Conservation (phyloP, 2,329 filamentous ascomycete genomes). For the Dactylellina drechsleri region DNA sequence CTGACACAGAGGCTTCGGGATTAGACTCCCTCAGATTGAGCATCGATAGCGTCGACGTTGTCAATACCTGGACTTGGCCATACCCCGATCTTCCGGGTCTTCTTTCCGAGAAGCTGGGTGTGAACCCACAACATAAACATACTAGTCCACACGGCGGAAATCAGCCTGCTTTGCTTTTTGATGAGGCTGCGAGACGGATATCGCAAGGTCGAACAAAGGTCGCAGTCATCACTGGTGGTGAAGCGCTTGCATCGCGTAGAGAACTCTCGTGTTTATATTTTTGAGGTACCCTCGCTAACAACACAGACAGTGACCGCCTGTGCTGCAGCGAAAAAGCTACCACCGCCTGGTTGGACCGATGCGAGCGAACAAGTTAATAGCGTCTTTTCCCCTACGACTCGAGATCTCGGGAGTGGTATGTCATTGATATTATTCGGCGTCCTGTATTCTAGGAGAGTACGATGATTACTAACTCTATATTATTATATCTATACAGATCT, state of each 20-base stretch:
- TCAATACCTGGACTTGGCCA: constrained; percentile 74
- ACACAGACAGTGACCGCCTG: constrained; percentile 66
- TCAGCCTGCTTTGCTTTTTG: constrained; percentile 71
- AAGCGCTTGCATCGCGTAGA: constrained; percentile 71
- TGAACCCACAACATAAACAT: constrained; percentile 65
- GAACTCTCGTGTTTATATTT: not conserved
- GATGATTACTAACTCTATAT: no score
- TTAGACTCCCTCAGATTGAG: constrained; percentile 61
- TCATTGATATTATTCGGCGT: no score
- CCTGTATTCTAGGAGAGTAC: no score
- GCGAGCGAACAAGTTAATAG: constrained; percentile 64
- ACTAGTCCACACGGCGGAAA: constrained; percentile 73
- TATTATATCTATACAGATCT: constrained; percentile 62
- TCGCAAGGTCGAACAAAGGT: constrained; percentile 67
- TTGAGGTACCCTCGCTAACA: not conserved
- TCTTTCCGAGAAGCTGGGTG: constrained; percentile 66
- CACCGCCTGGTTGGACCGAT: constrained; percentile 71
- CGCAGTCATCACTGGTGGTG: constrained; percentile 72
- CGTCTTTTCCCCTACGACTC: constrained; percentile 67
- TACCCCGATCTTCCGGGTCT: constrained; percentile 70
- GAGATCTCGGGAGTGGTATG: constrained; percentile 63
- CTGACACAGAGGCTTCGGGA: constrained; percentile 64
- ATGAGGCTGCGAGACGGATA: constrained; percentile 71
- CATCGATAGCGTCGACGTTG: constrained; percentile 71
- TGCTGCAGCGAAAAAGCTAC: constrained; percentile 66